Conservation (phyloP, 2,329 filamentous ascomycete genomes). For the Fusarium sp. region DNA sequence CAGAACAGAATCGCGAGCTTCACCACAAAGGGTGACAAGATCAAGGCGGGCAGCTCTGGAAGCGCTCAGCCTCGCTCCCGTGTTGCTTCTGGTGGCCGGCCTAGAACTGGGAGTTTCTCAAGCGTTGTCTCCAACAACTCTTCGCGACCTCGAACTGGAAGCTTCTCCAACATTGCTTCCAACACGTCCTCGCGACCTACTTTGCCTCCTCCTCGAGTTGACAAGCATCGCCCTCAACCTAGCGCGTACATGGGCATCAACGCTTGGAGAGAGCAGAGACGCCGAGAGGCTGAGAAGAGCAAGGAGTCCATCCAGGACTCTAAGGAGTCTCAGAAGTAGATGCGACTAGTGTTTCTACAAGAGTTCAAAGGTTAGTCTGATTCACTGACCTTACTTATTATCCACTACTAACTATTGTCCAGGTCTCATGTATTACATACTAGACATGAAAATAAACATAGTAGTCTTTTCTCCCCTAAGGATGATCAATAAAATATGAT, state of each 20-base stretch:
- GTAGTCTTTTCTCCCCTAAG: too few species aligned
- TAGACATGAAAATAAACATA: too few species aligned
- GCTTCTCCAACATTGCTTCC: background rate
- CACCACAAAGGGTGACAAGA: slow-evolving; percentile 20
- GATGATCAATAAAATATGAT: too few species aligned
- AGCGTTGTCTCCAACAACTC: background rate
- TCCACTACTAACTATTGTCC: background rate
- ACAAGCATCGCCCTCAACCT: slow-evolving; percentile 17
- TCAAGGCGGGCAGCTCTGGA: background rate
- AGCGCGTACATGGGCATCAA: slow-evolving; percentile 45
- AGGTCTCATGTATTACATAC: background rate
- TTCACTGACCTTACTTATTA: fast-evolving
- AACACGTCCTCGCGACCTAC: background rate
- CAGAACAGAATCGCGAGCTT: slow-evolving; percentile 38
- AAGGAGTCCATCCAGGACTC: background rate
- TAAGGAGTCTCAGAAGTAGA: background rate
- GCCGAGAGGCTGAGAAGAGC: background rate
- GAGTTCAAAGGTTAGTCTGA: background rate
- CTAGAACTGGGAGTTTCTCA: background rate
- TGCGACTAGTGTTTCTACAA: too few species aligned
- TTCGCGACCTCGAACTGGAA: background rate
- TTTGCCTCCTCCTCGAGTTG: background rate
- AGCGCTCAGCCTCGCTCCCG: background rate
- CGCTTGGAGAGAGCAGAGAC: slow-evolving; percentile 34
- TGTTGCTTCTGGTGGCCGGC: background rate